Conservation (phyloP, 768 basidiomycete species). For the Fibroporia radiculosa region DNA sequence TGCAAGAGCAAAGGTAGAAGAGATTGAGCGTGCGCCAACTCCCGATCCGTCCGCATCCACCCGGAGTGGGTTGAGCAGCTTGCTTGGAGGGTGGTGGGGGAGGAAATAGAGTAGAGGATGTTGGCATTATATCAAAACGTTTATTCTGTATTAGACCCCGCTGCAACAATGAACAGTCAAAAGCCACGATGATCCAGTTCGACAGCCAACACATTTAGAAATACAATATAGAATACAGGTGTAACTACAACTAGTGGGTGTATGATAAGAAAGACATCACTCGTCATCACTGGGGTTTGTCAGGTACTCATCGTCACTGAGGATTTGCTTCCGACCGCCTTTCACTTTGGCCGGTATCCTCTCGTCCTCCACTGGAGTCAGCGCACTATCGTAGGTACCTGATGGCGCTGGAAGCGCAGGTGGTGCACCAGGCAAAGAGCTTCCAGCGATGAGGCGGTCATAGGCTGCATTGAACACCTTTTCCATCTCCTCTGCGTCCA, state of each 20-base stretch:
- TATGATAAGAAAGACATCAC: slow-evolving; percentile 6
- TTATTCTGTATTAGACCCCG: too few relatives aligned
- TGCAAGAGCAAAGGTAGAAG: slow-evolving; percentile 51
- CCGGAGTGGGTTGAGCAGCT: slow-evolving; percentile 50
- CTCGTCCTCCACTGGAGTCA: slow-evolving; percentile 79
- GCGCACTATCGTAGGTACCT: slow-evolving; percentile 50
- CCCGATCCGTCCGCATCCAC: slow-evolving; percentile 39
- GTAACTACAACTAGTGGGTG: not conserved
- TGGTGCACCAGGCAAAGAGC: slow-evolving; percentile 70
- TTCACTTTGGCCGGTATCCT: slow-evolving; percentile 53
- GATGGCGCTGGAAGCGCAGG: slow-evolving; percentile 33
- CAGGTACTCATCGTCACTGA: slow-evolving; percentile 60
- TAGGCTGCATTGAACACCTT: slow-evolving; percentile 74
- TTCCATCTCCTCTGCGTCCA: slow-evolving; percentile 92
- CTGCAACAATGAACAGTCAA: too few relatives aligned
- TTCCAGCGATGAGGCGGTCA: slow-evolving; percentile 53
- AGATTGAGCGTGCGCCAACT: slow-evolving; percentile 37
- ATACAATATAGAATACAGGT: not conserved
- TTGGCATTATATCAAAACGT: too few relatives aligned
- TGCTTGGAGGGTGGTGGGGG: slow-evolving; percentile 88
- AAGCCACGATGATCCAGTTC: too few relatives aligned
- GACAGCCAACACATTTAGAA: too few relatives aligned
- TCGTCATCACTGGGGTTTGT: slow-evolving; percentile 78
- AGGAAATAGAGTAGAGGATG: slow-evolving; percentile 13
- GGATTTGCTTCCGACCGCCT: slow-evolving; percentile 59